Evolutionary conservation across 805 yeast species (phyloP).

Genomic region (Metschnikowia vanudenii): DNA sequence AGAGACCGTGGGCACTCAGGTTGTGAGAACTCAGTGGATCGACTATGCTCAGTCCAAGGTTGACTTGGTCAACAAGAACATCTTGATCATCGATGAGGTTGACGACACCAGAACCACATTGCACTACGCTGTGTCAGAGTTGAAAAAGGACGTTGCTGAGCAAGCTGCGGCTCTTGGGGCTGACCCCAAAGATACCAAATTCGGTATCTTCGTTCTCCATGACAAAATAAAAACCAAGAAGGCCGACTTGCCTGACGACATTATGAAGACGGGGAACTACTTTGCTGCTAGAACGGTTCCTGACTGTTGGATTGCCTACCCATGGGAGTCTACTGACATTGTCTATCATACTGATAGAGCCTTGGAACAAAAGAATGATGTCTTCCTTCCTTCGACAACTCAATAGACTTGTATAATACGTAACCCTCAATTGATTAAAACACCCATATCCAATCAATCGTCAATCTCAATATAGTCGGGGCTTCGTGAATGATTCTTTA

Average conservation of each 20-base stretch:
- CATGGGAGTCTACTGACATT: constrained; percentile 85
- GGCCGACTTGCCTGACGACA: constrained; percentile 63
- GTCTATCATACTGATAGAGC: constrained; percentile 72
- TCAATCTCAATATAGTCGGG: constrained; percentile 85
- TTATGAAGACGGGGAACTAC: constrained; percentile 65
- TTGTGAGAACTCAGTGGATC: constrained; percentile 86
- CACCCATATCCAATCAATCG: constrained; percentile 14
- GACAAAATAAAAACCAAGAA: constrained; percentile 80
- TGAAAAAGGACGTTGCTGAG: constrained; percentile 59
- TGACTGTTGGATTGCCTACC: constrained; percentile 85
- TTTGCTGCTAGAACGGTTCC: constrained; percentile 71
- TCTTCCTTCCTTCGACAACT: constrained; percentile 38
- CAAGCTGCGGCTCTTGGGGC: constrained; percentile 62
- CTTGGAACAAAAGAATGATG: constrained; percentile 67
- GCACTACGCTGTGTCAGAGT: constrained; percentile 77
- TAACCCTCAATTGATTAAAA: neutral
- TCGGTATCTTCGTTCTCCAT: constrained; percentile 78
- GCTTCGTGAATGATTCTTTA: constrained; percentile 62
- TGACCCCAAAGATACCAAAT: constrained; percentile 56
- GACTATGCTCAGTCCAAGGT: constrained; percentile 67
- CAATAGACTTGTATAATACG: constrained; percentile 9
- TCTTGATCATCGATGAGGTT: constrained; percentile 84
- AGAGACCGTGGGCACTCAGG: constrained; percentile 40
- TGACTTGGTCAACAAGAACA: constrained; percentile 69
- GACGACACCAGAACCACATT: constrained; percentile 90